These are phyloP conservation scores for Xylaria grammica DNA, from an alignment of 495 filamentous ascomycete species.

Conservation along the genomic window DNA sequence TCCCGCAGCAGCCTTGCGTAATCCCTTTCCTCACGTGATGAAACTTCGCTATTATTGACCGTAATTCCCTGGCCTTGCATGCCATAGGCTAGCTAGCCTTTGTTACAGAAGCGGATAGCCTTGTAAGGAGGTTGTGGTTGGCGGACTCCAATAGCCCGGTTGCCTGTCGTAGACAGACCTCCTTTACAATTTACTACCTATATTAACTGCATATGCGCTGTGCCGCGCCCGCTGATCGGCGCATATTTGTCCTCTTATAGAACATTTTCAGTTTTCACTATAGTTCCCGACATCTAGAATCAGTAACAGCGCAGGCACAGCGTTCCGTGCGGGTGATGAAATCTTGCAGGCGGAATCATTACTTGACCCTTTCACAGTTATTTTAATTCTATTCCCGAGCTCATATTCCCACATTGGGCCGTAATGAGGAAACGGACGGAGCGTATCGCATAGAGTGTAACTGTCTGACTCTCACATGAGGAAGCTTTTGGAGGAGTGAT, in stretches of 20 bases:
- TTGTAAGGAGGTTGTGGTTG: background rate
- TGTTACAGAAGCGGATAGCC: background rate
- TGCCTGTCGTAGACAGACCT: constrained; percentile 2
- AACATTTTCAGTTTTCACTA: background rate
- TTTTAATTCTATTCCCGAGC: background rate
- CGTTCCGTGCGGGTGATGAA: no score
- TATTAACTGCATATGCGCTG: constrained; percentile 8
- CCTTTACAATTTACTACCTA: background rate
- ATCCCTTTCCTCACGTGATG: background rate
- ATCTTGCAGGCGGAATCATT: background rate
- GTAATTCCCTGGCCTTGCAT: background rate
- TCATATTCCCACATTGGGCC: background rate
- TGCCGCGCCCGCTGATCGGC: background rate
- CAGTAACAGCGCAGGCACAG: no score
- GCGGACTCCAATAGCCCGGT: constrained; percentile 18
- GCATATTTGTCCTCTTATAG: background rate
- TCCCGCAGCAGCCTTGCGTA: background rate
- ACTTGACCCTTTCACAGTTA: background rate
- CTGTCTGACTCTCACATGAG: no score
- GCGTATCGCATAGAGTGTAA: background rate
- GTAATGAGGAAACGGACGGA: background rate
- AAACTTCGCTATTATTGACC: background rate
- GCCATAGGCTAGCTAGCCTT: background rate
- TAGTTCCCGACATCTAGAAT: background rate
- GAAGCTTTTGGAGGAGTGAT: background rate